A percentile compares a stretch with the other conserved stretches of the same genome.
Evolutionary conservation across 371 early-diverging fungal genomes (phyloP).

Genomic region (Ordospora colligata): DNA sequence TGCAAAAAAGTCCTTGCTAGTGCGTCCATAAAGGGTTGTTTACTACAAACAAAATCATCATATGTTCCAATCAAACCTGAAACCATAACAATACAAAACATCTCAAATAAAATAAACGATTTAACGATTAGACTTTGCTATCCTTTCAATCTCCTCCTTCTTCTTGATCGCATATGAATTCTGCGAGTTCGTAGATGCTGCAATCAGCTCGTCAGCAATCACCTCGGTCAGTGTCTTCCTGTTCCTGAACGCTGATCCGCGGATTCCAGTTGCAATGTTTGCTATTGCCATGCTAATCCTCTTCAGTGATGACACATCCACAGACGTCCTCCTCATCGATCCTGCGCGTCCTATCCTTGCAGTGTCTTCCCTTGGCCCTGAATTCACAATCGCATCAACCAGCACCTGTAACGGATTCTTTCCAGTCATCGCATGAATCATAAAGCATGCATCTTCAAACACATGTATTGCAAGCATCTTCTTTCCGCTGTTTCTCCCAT

Average conservation of each 20-base stretch:
- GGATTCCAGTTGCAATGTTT: slow-evolving; percentile 84
- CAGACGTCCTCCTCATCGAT: slow-evolving; percentile 98
- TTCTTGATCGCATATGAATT: slow-evolving; percentile 69
- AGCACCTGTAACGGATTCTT: slow-evolving; percentile 96
- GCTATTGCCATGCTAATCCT: slow-evolving; percentile 93
- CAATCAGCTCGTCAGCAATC: slow-evolving; percentile 98
- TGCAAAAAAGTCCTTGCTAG: background rate
- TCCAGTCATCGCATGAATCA: slow-evolving; percentile 92
- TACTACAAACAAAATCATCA: background rate
- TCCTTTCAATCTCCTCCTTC: slow-evolving; percentile 99
- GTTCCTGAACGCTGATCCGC: slow-evolving; percentile 79
- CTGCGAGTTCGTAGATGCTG: slow-evolving; percentile 68
- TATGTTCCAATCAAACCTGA: slow-evolving; percentile 3
- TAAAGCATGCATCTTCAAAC: slow-evolving; percentile 96
- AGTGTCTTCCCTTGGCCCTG: slow-evolving; percentile 98
- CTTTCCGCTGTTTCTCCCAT: slow-evolving; percentile 99
- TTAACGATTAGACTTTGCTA: slow-evolving; percentile 81
- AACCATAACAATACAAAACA: background rate
- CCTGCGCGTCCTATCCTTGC: slow-evolving; percentile 98
- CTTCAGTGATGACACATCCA: slow-evolving; percentile 97
- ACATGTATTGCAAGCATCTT: slow-evolving; percentile 95
- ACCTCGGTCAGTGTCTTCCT: slow-evolving; percentile 97
- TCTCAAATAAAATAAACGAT: slow-evolving; percentile 34
- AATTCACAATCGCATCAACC: slow-evolving; percentile 98
- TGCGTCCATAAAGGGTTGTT: background rate